Conservation (phyloP, 1,284 basidiomycete species). For the Agroathelia rolfsii region DNA sequence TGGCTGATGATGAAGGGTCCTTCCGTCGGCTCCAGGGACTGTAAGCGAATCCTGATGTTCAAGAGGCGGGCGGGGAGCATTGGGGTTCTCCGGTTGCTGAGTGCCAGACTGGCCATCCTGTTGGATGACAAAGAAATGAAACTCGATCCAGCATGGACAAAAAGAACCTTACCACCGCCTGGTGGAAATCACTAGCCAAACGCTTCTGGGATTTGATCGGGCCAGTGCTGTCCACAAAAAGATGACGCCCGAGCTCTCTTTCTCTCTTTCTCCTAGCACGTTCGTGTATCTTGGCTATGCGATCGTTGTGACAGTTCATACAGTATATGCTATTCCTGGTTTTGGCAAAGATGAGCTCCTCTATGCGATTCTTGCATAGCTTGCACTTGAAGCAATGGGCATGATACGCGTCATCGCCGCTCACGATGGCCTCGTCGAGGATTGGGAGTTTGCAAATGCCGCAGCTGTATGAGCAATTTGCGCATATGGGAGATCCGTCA, state of each 20-base stretch:
- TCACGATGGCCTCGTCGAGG: constrained; percentile 97
- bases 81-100: too few relatives aligned
- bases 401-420: constrained; percentile 97
- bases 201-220: too few relatives aligned
- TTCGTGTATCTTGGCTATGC: constrained; percentile 84
- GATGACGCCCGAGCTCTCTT: constrained; percentile 25
- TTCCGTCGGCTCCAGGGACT: too few relatives aligned
- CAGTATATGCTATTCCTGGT: constrained; percentile 98
- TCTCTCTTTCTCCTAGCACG: constrained; percentile 76
- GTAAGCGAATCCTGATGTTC: too few relatives aligned
- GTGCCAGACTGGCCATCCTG: too few relatives aligned
- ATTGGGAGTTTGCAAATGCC: constrained; percentile 88
- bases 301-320: constrained; percentile 96
- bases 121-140: too few relatives aligned
- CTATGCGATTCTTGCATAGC: constrained; percentile 88
- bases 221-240: too few relatives aligned
- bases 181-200: too few relatives aligned
- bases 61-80: too few relatives aligned
- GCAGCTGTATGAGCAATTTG: constrained; percentile 94
- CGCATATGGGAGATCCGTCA: constrained; percentile 94
- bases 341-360: constrained; percentile 97
- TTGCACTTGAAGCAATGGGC: constrained; percentile 98
- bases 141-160: too few relatives aligned
- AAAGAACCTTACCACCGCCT: too few relatives aligned
- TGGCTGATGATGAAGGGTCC: too few relatives aligned